These are phyloP conservation scores for Annulohypoxylon stygium DNA, from an alignment of 495 filamentous ascomycete genomes.

Conservation along the genomic window DNA sequence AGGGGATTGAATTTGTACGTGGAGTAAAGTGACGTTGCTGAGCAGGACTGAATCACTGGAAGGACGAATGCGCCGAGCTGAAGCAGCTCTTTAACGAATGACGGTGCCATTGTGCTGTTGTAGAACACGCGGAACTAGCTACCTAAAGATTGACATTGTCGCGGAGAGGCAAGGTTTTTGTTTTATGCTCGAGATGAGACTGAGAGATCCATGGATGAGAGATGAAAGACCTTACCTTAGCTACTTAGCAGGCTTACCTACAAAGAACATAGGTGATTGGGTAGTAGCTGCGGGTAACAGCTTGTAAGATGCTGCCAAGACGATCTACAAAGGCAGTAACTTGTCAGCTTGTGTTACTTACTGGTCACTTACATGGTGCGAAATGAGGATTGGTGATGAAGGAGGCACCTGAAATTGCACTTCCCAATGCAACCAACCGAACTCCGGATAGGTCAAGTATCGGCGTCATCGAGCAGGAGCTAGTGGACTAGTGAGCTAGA, in stretches of 20 bases:
- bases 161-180: background rate
- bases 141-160: background rate
- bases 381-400: slow-evolving; percentile 26
- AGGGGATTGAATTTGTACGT: slow-evolving; percentile 61
- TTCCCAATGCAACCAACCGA: background rate
- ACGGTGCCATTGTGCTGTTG: slow-evolving; percentile 24
- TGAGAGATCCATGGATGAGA: no score
- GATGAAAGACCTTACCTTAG: no score
- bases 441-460: background rate
- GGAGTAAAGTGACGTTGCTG: slow-evolving; percentile 49
- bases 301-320: background rate
- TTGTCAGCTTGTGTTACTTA: background rate
- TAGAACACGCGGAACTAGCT: slow-evolving; percentile 6
- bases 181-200: background rate
- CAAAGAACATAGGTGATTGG: no score
- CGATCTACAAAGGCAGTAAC: background rate
- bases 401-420: slow-evolving; percentile 10
- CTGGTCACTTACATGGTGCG: background rate
- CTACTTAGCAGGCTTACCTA: no score
- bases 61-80: slow-evolving; percentile 35
- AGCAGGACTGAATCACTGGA: slow-evolving; percentile 30
- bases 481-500: background rate
- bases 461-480: slow-evolving; percentile 33
- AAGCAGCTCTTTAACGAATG: slow-evolving; percentile 40
- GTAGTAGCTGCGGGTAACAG: background rate